Conservation (phyloP, 306 rosid genomes). For the Cucurbita ficifolia region DNA sequence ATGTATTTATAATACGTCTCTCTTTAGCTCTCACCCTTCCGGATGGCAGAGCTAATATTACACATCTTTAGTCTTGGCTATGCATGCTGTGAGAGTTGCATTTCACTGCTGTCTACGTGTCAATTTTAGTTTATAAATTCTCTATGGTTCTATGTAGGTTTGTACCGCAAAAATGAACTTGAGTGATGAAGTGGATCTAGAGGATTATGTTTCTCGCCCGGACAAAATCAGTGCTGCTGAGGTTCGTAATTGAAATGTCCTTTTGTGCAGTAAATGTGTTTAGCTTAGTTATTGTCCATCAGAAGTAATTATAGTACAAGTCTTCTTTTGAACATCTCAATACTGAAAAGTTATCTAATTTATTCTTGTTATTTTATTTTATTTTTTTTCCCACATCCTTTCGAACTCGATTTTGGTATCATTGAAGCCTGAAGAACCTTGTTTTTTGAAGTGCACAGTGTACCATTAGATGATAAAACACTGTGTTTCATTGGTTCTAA, state of each 20-base stretch:
- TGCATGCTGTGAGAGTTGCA: neutral
- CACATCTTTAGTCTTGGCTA: neutral
- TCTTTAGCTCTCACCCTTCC: neutral
- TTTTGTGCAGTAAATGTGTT: neutral
- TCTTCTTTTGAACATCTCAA: neutral
- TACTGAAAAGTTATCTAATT: neutral
- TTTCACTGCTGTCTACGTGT: neutral
- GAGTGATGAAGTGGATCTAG: slow-evolving; percentile 91
- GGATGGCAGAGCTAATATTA: neutral
- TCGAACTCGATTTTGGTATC: neutral
- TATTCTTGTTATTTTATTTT: neutral
- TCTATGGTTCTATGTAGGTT: slow-evolving; percentile 33
- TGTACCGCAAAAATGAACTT: slow-evolving; percentile 98
- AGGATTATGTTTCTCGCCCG: slow-evolving; percentile 97
- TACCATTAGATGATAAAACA: neutral
- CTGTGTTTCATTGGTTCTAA: neutral
- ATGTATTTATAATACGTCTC: neutral
- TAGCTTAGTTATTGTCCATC: neutral
- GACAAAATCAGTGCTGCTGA: slow-evolving; percentile 99
- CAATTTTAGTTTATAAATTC: neutral
- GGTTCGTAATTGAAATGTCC: slow-evolving; percentile 35
- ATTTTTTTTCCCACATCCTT: neutral
- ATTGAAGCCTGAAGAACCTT: neutral
- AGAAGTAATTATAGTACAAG: neutral
- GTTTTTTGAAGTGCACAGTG: neutral